Evolutionary conservation across 441 rosid genomes (phyloP).

Genomic region (Syzygium malaccense): DNA sequence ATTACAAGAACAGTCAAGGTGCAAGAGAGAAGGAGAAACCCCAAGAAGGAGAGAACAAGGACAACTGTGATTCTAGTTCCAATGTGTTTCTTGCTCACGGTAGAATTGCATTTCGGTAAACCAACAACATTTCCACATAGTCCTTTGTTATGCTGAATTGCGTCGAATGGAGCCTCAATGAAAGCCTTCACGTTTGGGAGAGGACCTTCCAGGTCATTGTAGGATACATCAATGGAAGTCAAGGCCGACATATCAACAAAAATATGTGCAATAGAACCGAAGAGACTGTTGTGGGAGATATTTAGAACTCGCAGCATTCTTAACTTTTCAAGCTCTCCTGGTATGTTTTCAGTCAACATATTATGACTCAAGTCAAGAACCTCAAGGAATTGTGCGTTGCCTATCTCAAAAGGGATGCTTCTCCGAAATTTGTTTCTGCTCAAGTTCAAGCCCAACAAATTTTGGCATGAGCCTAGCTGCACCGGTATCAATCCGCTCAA

Average conservation of each 20-base stretch:
- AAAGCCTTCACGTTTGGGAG: neutral
- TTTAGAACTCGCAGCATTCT: neutral
- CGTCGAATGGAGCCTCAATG: neutral
- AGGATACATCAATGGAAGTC: neutral
- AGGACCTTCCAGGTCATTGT: neutral
- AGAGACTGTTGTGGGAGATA: neutral
- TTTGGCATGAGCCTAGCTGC: neutral
- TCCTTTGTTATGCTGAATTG: neutral
- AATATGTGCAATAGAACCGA: neutral
- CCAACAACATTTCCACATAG: neutral
- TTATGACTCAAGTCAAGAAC: neutral
- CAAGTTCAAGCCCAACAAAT: neutral
- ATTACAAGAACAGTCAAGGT: accelerated
- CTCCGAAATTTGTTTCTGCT: neutral
- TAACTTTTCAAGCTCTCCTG: accelerated
- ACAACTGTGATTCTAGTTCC: neutral
- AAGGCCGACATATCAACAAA: neutral
- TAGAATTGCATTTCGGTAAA: neutral
- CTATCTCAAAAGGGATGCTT: neutral
- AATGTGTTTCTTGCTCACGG: neutral
- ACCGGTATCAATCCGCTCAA: accelerated
- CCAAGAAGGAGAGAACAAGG: neutral
- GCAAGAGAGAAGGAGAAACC: neutral
- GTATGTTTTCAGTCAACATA: neutral
- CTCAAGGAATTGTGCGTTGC: neutral